Evolutionary conservation across 441 rosid genomes (phyloP), one percentile per base, ranked within the genome.

Genomic region (Erodium texanum): DNA sequence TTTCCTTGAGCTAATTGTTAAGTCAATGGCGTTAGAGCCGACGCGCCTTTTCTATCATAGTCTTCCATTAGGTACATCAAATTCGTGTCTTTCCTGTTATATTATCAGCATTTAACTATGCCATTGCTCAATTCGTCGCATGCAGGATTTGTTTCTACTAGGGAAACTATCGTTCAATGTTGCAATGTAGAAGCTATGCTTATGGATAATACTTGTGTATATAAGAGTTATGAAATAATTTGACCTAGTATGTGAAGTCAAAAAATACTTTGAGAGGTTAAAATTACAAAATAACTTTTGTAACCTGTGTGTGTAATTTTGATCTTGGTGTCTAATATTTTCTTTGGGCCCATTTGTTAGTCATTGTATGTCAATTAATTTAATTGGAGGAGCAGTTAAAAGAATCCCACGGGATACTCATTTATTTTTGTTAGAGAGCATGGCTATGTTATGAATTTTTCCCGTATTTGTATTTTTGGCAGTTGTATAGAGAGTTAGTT

Each of bases 1-100:
- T 88, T 95, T 95, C 79, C 99, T 95, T 48, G 99, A 95, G 90
- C 82, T 95, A 72, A 79, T 95, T 81, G 93, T 90, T 75, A 95
- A 95, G 87, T 95, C 99, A 68, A 90, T 95, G 98, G 93, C 98
- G 70, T 79, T 95, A 84, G 98, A 95, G 82, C 99, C 92, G 81
- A 79, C 95, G 76, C 95, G 89, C 66, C 87, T 87, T 56, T 92
- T 89, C 87, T 82, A 86, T 79, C 95, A 90, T 24, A 85, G 82
- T 81, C 92, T 92, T 82, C 95, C 99, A 52, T 81, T 89, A 82
- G 99, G 99, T 92, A 86, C 43, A 56, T 43, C 29, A 59, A 22
- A 59, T 10, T 59, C 32, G 32, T 10, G 32, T 59, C 12, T 23
- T 59, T 59, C 64, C 27, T 59, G 23, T n/a, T 10, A 12, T 59